Evolutionary conservation across 345 rosid species (phyloP).

Genomic region (Pugionium dolabratum): DNA sequence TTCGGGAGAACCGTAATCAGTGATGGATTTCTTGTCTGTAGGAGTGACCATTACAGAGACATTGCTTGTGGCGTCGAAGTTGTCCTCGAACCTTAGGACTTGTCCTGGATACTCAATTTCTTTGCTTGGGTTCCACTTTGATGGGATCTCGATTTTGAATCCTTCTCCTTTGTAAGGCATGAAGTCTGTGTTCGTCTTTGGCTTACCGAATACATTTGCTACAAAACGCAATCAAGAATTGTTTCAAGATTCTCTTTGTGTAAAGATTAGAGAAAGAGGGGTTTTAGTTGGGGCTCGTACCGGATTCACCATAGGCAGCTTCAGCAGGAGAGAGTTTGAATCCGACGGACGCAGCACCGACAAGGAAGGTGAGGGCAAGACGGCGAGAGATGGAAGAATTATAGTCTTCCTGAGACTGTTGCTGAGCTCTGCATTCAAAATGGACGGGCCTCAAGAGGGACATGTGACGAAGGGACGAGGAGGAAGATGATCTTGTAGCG

Average conservation of each 20-base stretch:
- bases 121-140: constrained; percentile 98
- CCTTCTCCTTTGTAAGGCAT: constrained; percentile 67
- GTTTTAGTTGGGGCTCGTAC: constrained; percentile 35
- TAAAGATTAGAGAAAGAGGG: background rate
- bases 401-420: constrained; percentile 49
- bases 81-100: constrained; percentile 86
- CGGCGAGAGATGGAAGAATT: constrained; percentile 61
- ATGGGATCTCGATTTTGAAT: constrained; percentile 69
- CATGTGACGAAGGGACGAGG: constrained; percentile 46
- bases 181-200: constrained; percentile 81
- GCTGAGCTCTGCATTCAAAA: constrained; percentile 69
- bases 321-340: constrained; percentile 90
- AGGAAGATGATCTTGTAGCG: constrained; percentile 39
- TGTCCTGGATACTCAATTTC: constrained; percentile 90
- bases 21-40: constrained; percentile 81
- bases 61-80: constrained; percentile 69
- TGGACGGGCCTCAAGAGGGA: constrained; percentile 48
- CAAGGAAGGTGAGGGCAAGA: constrained; percentile 72
- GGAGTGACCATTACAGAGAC: constrained; percentile 67
- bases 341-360: constrained; percentile 78
- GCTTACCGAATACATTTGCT: constrained; percentile 95
- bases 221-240: constrained; percentile 32
- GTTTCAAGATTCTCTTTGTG: constrained; percentile 10
- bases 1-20: constrained; percentile 81
- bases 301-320: constrained; percentile 97